Evolutionary conservation across 2,329 filamentous ascomycete genomes (phyloP), one percentile per base, ranked within the genome.

Genomic region (Colletotrichum sidae): DNA sequence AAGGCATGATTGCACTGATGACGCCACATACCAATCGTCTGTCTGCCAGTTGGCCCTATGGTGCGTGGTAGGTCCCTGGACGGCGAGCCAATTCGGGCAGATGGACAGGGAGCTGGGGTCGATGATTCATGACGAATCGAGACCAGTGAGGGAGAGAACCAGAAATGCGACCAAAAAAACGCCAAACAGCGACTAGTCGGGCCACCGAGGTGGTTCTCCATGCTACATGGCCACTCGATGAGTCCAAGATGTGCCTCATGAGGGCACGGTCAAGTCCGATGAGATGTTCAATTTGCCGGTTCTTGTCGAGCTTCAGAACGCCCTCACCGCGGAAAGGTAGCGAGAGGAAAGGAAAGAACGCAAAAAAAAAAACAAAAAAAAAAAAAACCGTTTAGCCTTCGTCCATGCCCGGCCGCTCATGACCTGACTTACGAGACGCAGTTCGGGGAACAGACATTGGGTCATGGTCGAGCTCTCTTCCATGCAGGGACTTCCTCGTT

Each of bases 401-500:
- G 25, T 25, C 25, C 25, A 25, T 46, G 63, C 37, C 49, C 33
- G 37, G 44, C 37, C 57, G 58, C 6, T 44, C 35, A 47, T 35
- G 52, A 47, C 50, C 11, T 56, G 37, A 39, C 35, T 25, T 25
- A 52, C 63, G n/a, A 38, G n/a, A 65, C 25, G 44, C 41, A 52
- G 58, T 37, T 65, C 41, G 58, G 38, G 51, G 58, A 65, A 65
- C 63, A 63, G 63, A 65, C 58, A 10, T 41, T 34, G n/a, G 34
- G 37, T n/a, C 33, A 57, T 39, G 58, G 58, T 47, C 62, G 58
- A 62, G 63, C 63, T 55, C 33, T 13, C 33, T 25, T 46, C 12
- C 52, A 65, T 65, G 63, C 63, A 65, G 63, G 63, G 63, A 65
- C 63, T 65, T 63, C 52, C 58, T 62, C 58, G 47, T 49, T 45